Base-by-base conservation (phyloP, 208 protist species). In the Leishmania major region DNA sequence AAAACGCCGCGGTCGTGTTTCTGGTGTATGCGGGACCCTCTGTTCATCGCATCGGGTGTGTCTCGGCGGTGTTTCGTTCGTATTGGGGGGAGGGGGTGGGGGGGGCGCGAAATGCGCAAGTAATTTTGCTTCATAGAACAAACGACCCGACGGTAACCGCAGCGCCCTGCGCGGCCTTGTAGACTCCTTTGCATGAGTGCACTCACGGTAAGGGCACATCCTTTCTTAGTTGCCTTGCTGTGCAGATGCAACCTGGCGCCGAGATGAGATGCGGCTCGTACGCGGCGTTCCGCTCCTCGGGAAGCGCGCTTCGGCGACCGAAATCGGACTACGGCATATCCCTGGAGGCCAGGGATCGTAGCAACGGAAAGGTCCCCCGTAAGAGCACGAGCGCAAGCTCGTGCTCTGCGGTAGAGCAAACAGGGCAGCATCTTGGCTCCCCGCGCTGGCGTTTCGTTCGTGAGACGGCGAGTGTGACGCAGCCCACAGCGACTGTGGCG, bases 261-360 rank as follows among this genome's bases (percentile, higher is more conserved):
- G 51, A 49, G 17, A 51, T 76, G 49, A 25, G 60, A 55, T 53
- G 66, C 5, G 55, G 31, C 64, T 59, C 66, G 22, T 79, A 84
- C 45, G 67, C 64, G 43, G 37, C 53, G 25, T 17, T 60, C 25
- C 15, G 25, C 43, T 40, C 69, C 3, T 69, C 45, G 15, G 10
- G 45, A 19, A 57, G n/a, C 0, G 49, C 31, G 19, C 25, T 19
- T n/a, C n/a, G 51, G 25, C 75, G 76, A 59, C 60, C 82, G 51
- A 81, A 81, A 66, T 64, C 71, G 1, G 71, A 77, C 17, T 85
- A 85, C 77, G 69, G 82, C 7, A 45, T 70, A 3, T 49, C 60
- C 28, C 25, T 85, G 49, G 77, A 76, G 59, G 69, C 75, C 7
- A 47, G 59, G 51, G 69, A 59, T 37, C 73, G 35, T 47, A 15